Conservation (phyloP, 2,329 filamentous ascomycete genomes). For the Epichloe elymi region DNA sequence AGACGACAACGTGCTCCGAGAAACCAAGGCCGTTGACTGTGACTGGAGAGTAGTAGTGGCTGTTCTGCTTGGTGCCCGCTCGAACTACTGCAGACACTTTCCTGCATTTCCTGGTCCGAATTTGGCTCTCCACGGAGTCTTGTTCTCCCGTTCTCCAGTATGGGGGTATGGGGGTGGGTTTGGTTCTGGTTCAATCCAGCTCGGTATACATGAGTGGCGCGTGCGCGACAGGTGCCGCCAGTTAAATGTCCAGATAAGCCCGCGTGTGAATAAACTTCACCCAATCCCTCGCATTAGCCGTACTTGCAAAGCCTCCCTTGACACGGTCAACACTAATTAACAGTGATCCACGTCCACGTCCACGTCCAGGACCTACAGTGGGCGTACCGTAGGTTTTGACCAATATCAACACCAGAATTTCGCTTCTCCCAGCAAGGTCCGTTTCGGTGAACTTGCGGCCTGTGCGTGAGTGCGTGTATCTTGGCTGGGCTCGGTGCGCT, state of each 20-base stretch:
- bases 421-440: too few species aligned
- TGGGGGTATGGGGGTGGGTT: too few species aligned
- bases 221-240: background rate
- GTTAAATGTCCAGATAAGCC: background rate
- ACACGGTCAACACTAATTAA: background rate
- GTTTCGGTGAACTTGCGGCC: too few species aligned
- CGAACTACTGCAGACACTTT: slow-evolving; percentile 2
- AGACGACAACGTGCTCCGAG: slow-evolving; percentile 12
- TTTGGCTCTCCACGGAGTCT: background rate
- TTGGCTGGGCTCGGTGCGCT: too few species aligned
- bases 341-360: background rate
- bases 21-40: slow-evolving; percentile 2
- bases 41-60: background rate
- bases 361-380: background rate
- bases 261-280: background rate
- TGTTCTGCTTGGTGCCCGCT: slow-evolving; percentile 4
- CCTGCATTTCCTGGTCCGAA: background rate
- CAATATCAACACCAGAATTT: too few species aligned
- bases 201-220: background rate
- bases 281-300: background rate
- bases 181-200: too few species aligned
- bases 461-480: too few species aligned
- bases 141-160: background rate
- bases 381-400: too few species aligned
- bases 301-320: background rate